These are phyloP conservation scores for Glycine soja DNA, from an alignment of 306 rosid species.

Conservation along the genomic window DNA sequence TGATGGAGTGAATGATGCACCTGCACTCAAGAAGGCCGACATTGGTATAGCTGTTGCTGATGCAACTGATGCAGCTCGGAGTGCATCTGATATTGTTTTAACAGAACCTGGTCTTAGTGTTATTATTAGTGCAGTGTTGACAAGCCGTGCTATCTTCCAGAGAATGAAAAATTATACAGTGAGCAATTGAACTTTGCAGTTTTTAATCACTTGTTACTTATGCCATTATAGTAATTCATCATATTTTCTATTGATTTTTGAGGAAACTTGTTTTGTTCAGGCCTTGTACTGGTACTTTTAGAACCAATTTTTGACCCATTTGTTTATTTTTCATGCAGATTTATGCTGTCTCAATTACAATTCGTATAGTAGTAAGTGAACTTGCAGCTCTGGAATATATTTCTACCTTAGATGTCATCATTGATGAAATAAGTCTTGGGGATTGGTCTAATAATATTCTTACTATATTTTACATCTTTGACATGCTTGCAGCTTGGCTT, in stretches of 20 bases:
- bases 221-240: neutral
- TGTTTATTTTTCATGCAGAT: constrained; percentile 62
- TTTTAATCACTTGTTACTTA: neutral
- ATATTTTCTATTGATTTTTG: neutral
- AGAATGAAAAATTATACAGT: constrained; percentile 96
- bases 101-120: constrained; percentile 97
- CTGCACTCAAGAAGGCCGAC: constrained; percentile 93
- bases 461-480: constrained; percentile 37
- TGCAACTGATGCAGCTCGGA: constrained; percentile 97
- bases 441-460: constrained; percentile 9
- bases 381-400: constrained; percentile 21
- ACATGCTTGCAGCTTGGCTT: constrained; percentile 81
- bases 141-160: constrained; percentile 91
- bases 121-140: constrained; percentile 91
- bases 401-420: neutral
- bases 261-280: constrained; percentile 1
- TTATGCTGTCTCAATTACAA: constrained; percentile 92
- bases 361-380: constrained; percentile 86
- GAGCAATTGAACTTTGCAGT: constrained; percentile 37
- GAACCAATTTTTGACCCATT: constrained; percentile 34
- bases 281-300: neutral
- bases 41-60: constrained; percentile 96
- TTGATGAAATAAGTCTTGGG: constrained; percentile 22
- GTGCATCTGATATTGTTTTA: constrained; percentile 94
- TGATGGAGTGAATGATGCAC: constrained; percentile 94